Conservation (phyloP, 2,329 filamentous ascomycete species). For the Huntiella bhutanensis region DNA sequence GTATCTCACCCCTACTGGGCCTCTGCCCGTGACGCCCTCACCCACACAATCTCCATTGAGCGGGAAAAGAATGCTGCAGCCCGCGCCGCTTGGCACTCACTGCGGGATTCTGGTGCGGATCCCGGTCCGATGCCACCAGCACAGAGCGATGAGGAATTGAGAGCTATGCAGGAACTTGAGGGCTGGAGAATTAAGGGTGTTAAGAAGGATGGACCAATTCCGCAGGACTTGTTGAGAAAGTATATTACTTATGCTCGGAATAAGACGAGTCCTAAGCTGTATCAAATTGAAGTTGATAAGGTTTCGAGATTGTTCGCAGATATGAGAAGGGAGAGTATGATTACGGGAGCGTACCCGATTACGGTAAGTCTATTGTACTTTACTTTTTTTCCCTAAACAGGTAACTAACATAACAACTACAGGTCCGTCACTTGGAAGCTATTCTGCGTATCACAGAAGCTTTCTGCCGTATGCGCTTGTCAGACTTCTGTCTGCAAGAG, state of each 20-base stretch:
- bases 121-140: conserved; percentile 6
- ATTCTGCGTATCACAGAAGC: conserved; percentile 90
- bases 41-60: conserved; percentile 46
- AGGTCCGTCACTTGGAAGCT: conserved; percentile 94
- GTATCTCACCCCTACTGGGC: conserved; percentile 57
- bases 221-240: conserved; percentile 79
- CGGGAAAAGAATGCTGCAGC: conserved; percentile 7
- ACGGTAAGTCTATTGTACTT: conserved; percentile 46
- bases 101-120: conserved; percentile 2
- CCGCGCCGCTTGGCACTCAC: conserved; percentile 1
- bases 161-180: conserved; percentile 15
- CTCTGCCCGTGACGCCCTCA: conserved; percentile 19
- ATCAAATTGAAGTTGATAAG: conserved; percentile 97
- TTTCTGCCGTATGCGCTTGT: conserved; percentile 96
- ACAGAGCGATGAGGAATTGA: conserved; percentile 28
- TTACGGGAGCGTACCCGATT: conserved; percentile 92
- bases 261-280: conserved; percentile 75
- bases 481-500: conserved; percentile 73
- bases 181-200: conserved; percentile 15
- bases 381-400: conserved; percentile 1
- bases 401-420: not conserved
- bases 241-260: conserved; percentile 93
- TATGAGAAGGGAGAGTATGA: conserved; percentile 81
- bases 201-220: conserved; percentile 49
- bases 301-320: conserved; percentile 84